Conservation (phyloP, 768 basidiomycete species). For the Boletus speciosus region DNA sequence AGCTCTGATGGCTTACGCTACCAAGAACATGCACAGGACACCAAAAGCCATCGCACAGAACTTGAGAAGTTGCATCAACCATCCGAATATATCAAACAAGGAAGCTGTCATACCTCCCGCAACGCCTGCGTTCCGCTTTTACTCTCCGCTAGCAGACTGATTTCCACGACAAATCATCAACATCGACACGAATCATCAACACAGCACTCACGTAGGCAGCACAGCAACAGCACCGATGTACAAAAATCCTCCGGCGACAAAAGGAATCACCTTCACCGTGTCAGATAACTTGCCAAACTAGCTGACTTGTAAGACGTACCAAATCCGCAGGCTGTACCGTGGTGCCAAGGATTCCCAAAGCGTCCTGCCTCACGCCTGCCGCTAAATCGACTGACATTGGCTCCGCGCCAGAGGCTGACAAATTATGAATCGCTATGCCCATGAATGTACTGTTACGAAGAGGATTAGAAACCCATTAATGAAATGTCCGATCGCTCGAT, state of each 20-base stretch:
- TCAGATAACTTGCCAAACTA: slow-evolving; percentile 12
- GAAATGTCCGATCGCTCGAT: slow-evolving; percentile 2
- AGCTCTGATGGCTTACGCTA: slow-evolving; percentile 63
- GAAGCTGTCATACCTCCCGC: slow-evolving; percentile 59
- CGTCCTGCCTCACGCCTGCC: slow-evolving; percentile 72
- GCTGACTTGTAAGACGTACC: slow-evolving; percentile 44
- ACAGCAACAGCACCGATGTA: slow-evolving; percentile 94
- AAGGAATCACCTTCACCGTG: slow-evolving; percentile 69
- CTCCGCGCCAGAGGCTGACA: slow-evolving; percentile 50
- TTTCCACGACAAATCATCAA: slow-evolving; percentile 14
- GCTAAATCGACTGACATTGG: slow-evolving; percentile 57
- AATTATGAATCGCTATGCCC: slow-evolving; percentile 80
- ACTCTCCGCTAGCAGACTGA: slow-evolving; percentile 80
- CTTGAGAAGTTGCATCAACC: slow-evolving; percentile 41
- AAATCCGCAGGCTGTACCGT: slow-evolving; percentile 76
- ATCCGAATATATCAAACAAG: slow-evolving; percentile 12
- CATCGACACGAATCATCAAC: slow-evolving; percentile 7
- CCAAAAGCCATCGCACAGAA: slow-evolving; percentile 91
- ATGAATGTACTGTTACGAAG: slow-evolving; percentile 65
- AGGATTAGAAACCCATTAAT: neutral
- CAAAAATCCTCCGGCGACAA: slow-evolving; percentile 87
- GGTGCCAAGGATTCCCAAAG: slow-evolving; percentile 78
- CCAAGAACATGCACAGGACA: slow-evolving; percentile 87
- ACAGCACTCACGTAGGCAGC: slow-evolving; percentile 70
- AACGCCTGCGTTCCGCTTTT: slow-evolving; percentile 86